Evolutionary conservation across 305 asterid species (phyloP).

Genomic region (Fraxinus paxiana): DNA sequence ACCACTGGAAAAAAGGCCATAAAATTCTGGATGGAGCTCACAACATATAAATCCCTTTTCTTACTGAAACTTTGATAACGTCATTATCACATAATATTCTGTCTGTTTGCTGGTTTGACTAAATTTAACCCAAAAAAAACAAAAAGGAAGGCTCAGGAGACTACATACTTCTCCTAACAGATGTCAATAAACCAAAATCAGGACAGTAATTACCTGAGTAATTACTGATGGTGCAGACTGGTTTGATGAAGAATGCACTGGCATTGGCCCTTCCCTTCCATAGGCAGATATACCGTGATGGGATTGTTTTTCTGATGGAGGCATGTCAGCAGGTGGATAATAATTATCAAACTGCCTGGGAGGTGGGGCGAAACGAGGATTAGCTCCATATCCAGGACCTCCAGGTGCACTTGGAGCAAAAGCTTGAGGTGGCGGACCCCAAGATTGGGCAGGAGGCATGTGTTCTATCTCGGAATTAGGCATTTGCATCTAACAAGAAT

Average conservation of each 20-base stretch:
- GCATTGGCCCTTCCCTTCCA: conserved; percentile 71
- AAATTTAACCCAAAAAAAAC: not conserved
- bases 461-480: conserved; percentile 62
- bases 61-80: not conserved
- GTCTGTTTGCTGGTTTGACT: not conserved
- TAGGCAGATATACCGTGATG: conserved; percentile 91
- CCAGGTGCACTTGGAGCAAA: conserved; percentile 54
- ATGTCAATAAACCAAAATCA: conserved; percentile 10
- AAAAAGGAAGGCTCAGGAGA: not conserved
- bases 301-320: conserved; percentile 60
- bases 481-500: conserved; percentile 66
- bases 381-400: conserved; percentile 67
- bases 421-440: conserved; percentile 88
- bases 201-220: conserved; percentile 63
- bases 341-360: conserved; percentile 73
- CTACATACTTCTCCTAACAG: not conserved
- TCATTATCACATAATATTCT: not conserved
- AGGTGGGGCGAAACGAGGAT: conserved; percentile 70
- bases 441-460: conserved; percentile 68
- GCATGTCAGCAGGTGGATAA: conserved; percentile 68
- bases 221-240: conserved; percentile 64
- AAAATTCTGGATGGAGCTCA: not conserved
- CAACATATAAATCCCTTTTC: not conserved
- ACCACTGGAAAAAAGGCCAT: not conserved
- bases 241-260: conserved; percentile 61